Base-by-base conservation (phyloP, 2,329 filamentous ascomycete species). In the Pezizomycotina sp. region DNA sequence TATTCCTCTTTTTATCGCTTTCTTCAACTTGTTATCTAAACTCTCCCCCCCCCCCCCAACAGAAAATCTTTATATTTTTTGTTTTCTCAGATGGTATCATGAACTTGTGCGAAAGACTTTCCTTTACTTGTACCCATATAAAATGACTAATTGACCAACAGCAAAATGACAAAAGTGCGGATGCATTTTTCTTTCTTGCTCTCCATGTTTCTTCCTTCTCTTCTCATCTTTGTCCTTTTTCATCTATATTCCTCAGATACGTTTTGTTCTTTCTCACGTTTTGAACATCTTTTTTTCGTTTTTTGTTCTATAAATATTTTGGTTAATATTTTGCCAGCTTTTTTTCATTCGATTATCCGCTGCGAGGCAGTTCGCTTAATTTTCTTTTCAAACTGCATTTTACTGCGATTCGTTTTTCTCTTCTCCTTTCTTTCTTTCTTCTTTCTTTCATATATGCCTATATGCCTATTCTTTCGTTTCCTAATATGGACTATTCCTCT, bases 391-490 rank as follows among this genome's bases (percentile, higher is more conserved):
- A 16, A 23, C 8, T 32, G 38, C 36, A 20, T 41, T 35, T 27
- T 32, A 43, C 27, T 20, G 36, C 38, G 39, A n/a, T n/a, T 43
- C 38, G 38, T 43, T 34, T 34, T 35, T 34, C 25, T 16, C 25
- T 29, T 29, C 10, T 23, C 12, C 27, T 19, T 37, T 37, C 27
- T 12, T 15, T 31, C 10, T 9, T 31, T 19, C 29, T 20, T 38
- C 24, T 14, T 27, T 16, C 28, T 22, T 26, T 38, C 10, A 12
- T 29, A 16, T n/a, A n/a, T n/a, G n/a, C n/a, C n/a, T n/a, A n/a
- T n/a, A n/a, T n/a, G n/a, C n/a, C n/a, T n/a, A n/a, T n/a, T n/a
- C n/a, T n/a, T n/a, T n/a, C n/a, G n/a, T n/a, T n/a, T n/a, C n/a
- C n/a, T n/a, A n/a, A n/a, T n/a, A n/a, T n/a, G n/a, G n/a, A n/a